Evolutionary conservation across 257 asterid genomes (phyloP), one percentile per base, ranked within the genome.

Genomic region (Solanum chiquidenum): DNA sequence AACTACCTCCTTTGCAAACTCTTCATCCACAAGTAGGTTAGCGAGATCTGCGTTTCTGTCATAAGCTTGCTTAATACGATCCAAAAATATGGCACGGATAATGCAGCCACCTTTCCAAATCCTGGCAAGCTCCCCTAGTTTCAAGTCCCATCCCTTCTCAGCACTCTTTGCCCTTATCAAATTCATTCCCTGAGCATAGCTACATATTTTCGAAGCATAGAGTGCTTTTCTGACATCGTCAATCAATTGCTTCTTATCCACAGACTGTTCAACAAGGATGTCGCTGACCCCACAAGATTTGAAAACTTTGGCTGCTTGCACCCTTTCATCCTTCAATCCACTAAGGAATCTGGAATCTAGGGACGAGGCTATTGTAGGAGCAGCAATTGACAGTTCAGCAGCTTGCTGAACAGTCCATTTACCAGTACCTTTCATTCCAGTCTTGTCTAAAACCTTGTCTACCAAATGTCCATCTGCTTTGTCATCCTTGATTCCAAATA

Each of bases 351-450:
- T 95, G 27, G 98, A 95, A 91, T 97, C 99, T 27, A 97, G 88
- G 40, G 99, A 97, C 16, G 99, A 95, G 79, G 95, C 99, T 7
- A 97, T 97, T 0, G 99, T 97, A 79, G 99, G 99, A 84, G 98
- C 98, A 1, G 99, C 99, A 38, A 97, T 87, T 16, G 99, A 97
- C 13, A 97, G 89, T 25, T 97, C 99, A 4, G 99, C 99, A 64
- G 99, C 99, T 91, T 97, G 99, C 89, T 97, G 99, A 62, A 97
- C 96, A 0, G 99, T 97, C 99, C 99, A 95, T 87, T 95, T 96
- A 21, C 99, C 99, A 2, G 99, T 96, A 6, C 99, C 99, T 92
- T 96, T 96, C 99, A 96, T 96, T 33, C 99, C 99, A 3, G 99
- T 97, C 92, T 97, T 97, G 88, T 97, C 99, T 84, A 95, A 88